Conservation (phyloP, 2,329 filamentous ascomycete genomes). For the Drechslerella dactyloides region DNA sequence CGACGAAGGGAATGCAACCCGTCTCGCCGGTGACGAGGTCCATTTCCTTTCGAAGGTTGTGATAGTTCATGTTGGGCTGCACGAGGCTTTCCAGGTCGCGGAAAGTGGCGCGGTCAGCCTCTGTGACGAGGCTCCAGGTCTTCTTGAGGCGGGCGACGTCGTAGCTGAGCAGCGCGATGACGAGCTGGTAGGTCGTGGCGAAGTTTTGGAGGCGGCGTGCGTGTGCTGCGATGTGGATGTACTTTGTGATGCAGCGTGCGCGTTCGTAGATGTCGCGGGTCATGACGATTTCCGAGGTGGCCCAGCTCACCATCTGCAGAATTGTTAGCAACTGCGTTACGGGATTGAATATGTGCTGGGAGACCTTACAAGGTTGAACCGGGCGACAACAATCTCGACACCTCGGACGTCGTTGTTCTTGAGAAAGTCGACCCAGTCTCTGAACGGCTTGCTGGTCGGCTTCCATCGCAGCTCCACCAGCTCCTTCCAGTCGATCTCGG, state of each 20-base stretch:
- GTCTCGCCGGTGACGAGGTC: slow-evolving; percentile 68
- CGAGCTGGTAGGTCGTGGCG: slow-evolving; percentile 80
- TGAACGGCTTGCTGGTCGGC: slow-evolving; percentile 69
- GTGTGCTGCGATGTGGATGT: slow-evolving; percentile 79
- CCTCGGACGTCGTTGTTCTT: slow-evolving; percentile 74
- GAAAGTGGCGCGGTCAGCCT: slow-evolving; percentile 70
- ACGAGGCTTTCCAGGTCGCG: slow-evolving; percentile 74
- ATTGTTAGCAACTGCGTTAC: background rate
- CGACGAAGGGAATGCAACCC: slow-evolving; percentile 83
- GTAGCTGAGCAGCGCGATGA: slow-evolving; percentile 75
- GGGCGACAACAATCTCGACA: slow-evolving; percentile 81
- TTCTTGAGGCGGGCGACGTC: slow-evolving; percentile 71
- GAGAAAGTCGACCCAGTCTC: slow-evolving; percentile 83
- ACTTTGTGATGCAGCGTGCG: slow-evolving; percentile 77
- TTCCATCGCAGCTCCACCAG: slow-evolving; percentile 84
- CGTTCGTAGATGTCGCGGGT: slow-evolving; percentile 75
- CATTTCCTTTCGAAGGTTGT: slow-evolving; percentile 79
- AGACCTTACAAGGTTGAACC: slow-evolving; percentile 72
- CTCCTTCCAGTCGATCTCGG: slow-evolving; percentile 88
- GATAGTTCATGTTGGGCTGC: slow-evolving; percentile 78
- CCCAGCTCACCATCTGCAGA: slow-evolving; percentile 76
- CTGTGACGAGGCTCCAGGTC: slow-evolving; percentile 75
- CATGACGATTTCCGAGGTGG: slow-evolving; percentile 77
- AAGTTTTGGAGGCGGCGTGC: slow-evolving; percentile 80
- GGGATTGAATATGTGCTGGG: background rate